These are phyloP conservation scores for Rhodotorula paludigena DNA, from an alignment of 768 basidiomycete species.

Conservation along the genomic window DNA sequence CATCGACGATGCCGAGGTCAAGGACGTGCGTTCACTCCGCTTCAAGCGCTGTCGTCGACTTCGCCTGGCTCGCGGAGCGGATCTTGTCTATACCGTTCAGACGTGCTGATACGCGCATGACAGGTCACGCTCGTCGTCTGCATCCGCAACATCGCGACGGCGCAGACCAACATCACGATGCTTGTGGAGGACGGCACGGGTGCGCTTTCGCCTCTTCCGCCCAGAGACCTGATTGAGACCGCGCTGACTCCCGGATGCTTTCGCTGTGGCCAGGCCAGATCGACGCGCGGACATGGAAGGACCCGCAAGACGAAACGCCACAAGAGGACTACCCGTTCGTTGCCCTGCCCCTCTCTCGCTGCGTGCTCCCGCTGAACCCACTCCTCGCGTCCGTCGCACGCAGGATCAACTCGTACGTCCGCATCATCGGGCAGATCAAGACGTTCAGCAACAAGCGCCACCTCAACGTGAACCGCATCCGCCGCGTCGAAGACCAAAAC, in stretches of 20 bases:
- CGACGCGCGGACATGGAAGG: slow-evolving; percentile 60
- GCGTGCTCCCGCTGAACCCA: neutral
- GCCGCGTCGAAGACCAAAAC: slow-evolving; percentile 62
- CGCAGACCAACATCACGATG: slow-evolving; percentile 76
- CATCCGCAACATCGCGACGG: slow-evolving; percentile 62
- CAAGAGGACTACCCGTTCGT: slow-evolving; percentile 38
- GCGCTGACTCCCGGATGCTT: too few relatives aligned
- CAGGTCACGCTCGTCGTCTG: slow-evolving; percentile 72
- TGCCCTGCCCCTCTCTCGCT: neutral
- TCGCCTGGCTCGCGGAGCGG: neutral
- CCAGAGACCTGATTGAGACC: too few relatives aligned
- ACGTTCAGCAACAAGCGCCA: slow-evolving; percentile 74
- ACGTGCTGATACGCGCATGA: too few relatives aligned
- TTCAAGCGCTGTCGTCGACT: neutral
- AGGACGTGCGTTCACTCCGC: slow-evolving; percentile 57
- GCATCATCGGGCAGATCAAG: slow-evolving; percentile 75
- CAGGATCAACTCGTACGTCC: slow-evolving; percentile 73
- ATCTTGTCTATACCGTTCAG: too few relatives aligned
- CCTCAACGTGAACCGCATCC: slow-evolving; percentile 71
- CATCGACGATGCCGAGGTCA: slow-evolving; percentile 72
- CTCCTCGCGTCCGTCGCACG: too few relatives aligned
- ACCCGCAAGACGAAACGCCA: slow-evolving; percentile 56
- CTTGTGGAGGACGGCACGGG: slow-evolving; percentile 82
- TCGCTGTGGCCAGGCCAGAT: slow-evolving; percentile 44
- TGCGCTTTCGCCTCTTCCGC: slow-evolving; percentile 47